A percentile compares a stretch with the other conserved stretches of the same genome.
phyloP scores from a whole-genome alignment of 345 rosid species.

The Viola odorata region DNA sequence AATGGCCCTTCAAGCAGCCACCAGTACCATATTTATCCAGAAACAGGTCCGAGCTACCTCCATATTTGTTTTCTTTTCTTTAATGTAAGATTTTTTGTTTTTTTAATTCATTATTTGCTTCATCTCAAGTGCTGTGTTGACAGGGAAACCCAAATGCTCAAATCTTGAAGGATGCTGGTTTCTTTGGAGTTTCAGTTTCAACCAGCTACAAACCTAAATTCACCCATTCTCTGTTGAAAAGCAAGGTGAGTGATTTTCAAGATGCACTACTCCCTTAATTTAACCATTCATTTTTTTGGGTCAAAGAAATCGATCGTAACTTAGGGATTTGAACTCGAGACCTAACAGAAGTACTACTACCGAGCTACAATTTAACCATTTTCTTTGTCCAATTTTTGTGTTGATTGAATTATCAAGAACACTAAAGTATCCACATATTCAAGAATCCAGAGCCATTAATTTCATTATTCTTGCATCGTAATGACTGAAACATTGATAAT shows the following conservation, averaged over 20 bases:
- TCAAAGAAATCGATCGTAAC: too few species aligned
- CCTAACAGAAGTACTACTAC: too few species aligned
- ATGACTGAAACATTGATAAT: too few species aligned
- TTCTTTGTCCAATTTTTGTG: too few species aligned
- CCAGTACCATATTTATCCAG: constrained; percentile 32
- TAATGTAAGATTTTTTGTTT: not conserved
- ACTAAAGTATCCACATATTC: too few species aligned
- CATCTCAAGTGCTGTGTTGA: not conserved
- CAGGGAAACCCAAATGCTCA: constrained; percentile 45
- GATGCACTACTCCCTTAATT: too few species aligned
- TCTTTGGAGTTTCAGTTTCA: constrained; percentile 61
- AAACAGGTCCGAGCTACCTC: constrained; percentile 43
- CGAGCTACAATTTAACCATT: too few species aligned
- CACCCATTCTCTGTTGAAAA: constrained; percentile 37
- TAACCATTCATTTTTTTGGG: too few species aligned
- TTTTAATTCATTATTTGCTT: not conserved
- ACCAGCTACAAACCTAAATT: constrained; percentile 43
- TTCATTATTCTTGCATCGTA: too few species aligned
- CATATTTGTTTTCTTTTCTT: not conserved
- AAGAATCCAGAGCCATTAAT: too few species aligned
- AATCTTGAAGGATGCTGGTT: constrained; percentile 47
- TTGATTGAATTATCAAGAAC: too few species aligned
- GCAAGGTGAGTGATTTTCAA: constrained; percentile 39
- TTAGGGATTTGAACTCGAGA: too few species aligned
- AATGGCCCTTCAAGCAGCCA: constrained; percentile 79